Evolutionary conservation across 78 protist genomes (phyloP).

Genomic region (Pigoraptor vietnamica): DNA sequence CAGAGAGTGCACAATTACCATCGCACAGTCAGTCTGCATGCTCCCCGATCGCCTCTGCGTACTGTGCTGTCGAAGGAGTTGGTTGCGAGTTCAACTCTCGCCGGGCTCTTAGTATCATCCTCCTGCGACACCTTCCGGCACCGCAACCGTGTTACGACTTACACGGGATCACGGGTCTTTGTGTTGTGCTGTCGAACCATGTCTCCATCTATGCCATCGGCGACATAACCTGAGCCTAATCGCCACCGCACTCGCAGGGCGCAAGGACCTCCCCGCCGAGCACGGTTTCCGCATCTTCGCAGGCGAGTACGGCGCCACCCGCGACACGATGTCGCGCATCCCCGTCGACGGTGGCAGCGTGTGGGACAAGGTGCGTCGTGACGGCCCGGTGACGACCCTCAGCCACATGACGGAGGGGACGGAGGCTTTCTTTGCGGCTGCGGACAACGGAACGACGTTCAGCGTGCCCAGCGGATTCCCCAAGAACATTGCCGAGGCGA

Average conservation of each 20-base stretch:
- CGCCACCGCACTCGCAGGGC: too few relatives aligned
- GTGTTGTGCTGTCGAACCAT: too few relatives aligned
- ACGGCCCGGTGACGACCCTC: background rate
- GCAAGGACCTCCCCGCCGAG: background rate
- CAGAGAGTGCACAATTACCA: too few relatives aligned
- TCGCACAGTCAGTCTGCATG: too few relatives aligned
- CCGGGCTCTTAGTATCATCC: background rate
- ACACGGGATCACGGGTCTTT: background rate
- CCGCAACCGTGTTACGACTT: background rate
- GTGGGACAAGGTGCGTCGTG: background rate
- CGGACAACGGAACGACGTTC: background rate
- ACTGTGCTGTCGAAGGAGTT: background rate
- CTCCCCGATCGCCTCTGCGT: too few relatives aligned
- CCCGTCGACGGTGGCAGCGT: background rate
- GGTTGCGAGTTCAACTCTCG: background rate
- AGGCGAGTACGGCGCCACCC: background rate
- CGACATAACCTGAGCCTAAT: too few relatives aligned
- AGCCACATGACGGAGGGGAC: background rate
- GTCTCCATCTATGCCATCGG: too few relatives aligned
- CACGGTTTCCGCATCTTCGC: background rate
- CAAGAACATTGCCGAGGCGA: background rate
- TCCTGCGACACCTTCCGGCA: background rate
- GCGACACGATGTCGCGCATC: background rate
- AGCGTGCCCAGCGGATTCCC: background rate
- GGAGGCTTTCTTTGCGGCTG: background rate